A percentile compares a stretch with the other conserved stretches of the same genome.
Conservation (phyloP, 2,329 filamentous ascomycete species). For the Leptographium flavum region DNA sequence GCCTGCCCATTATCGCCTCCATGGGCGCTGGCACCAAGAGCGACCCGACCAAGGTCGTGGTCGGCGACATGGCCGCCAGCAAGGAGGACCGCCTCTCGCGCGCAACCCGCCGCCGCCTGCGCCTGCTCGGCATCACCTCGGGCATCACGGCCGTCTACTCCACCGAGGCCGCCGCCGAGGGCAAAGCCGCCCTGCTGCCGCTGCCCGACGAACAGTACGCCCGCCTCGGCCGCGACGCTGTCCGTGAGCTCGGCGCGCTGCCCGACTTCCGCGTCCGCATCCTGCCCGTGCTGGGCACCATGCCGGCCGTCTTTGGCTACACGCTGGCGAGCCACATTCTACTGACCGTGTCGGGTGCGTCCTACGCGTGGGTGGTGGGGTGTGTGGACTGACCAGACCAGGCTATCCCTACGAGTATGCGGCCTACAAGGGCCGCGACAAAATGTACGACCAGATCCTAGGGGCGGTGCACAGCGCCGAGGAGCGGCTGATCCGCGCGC, state of each 20-base stretch:
- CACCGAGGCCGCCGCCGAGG: constrained; percentile 75
- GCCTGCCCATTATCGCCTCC: constrained; percentile 73
- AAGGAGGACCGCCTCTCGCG: constrained; percentile 82
- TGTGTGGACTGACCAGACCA: no score
- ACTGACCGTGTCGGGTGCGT: constrained; percentile 47
- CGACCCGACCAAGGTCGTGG: constrained; percentile 65
- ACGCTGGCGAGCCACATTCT: constrained; percentile 88
- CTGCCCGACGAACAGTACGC: constrained; percentile 75
- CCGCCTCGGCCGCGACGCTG: constrained; percentile 50
- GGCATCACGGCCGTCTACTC: constrained; percentile 91
- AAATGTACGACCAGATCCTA: constrained; percentile 80
- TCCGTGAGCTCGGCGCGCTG: constrained; percentile 75
- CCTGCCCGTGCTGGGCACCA: constrained; percentile 83
- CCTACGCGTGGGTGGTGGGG: neutral
- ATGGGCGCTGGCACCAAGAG: constrained; percentile 97
- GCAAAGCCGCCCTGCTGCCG: constrained; percentile 80
- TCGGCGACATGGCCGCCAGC: constrained; percentile 80
- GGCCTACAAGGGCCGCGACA: constrained; percentile 68
- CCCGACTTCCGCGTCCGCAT: constrained; percentile 93
- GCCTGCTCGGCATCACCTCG: constrained; percentile 60
- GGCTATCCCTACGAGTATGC: constrained; percentile 81
- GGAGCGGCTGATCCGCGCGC: constrained; percentile 51
- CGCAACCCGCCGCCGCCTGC: constrained; percentile 66
- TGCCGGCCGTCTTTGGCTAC: constrained; percentile 93
- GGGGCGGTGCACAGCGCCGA: constrained; percentile 63